Conservation (phyloP, 495 filamentous ascomycete species). For the Massariosphaeria phaeospora region DNA sequence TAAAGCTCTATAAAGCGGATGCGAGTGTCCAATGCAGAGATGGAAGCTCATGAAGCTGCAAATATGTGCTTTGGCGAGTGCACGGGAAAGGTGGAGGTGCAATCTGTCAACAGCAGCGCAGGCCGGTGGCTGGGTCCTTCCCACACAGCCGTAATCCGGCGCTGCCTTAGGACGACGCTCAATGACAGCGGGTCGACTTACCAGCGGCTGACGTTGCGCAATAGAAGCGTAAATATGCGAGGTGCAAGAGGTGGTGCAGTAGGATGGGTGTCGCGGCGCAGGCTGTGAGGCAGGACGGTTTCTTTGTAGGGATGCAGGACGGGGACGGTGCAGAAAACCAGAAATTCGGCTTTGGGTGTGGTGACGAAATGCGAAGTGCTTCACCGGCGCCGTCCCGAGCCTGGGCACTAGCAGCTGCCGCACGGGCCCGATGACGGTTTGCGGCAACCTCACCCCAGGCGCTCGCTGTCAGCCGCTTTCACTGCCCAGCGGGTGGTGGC, state of each 20-base stretch:
- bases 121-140: conserved; percentile 26
- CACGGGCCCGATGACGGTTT: conserved; percentile 12
- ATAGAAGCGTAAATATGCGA: background rate
- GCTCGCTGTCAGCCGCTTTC: conserved; percentile 12
- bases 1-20: background rate
- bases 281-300: background rate
- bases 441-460: background rate
- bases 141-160: conserved; percentile 22
- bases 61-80: background rate
- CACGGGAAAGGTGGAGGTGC: conserved; percentile 2
- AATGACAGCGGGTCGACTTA: conserved; percentile 7
- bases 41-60: background rate
- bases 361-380: conserved; percentile 33
- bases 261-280: background rate
- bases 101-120: conserved; percentile 10
- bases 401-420: conserved; percentile 7
- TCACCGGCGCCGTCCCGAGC: background rate
- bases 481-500: too few species aligned
- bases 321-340: conserved; percentile 22
- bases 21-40: conserved; percentile 9
- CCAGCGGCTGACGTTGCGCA: background rate
- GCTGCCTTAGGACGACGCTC: conserved; percentile 18
- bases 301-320: conserved; percentile 9
- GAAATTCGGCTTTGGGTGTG: conserved; percentile 20
- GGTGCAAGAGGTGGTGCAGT: background rate